Evolutionary conservation across 306 rosid species (phyloP).

Genomic region (Lathyrus aphaca): DNA sequence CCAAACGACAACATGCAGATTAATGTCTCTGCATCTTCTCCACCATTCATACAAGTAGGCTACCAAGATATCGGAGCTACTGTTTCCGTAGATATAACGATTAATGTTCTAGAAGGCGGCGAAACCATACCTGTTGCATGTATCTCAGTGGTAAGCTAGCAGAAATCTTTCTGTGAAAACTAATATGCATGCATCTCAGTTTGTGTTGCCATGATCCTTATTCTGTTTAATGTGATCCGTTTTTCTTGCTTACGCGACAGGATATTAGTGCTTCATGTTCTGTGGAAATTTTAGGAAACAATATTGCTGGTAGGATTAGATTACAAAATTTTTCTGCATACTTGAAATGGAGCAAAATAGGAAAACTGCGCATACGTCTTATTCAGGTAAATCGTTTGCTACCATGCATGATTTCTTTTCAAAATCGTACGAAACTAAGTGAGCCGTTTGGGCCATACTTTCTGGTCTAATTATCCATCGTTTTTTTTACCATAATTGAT

Average conservation of each 20-base stretch:
- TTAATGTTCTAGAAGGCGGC: constrained; percentile 57
- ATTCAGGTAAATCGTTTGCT: constrained; percentile 57
- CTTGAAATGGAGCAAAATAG: constrained; percentile 91
- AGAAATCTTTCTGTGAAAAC: constrained; percentile 4
- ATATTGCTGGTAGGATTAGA: constrained; percentile 53
- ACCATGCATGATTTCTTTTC: neutral
- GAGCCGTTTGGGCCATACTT: neutral
- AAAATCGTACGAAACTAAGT: constrained; percentile 5
- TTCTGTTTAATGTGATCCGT: constrained; percentile 18
- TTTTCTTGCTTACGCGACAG: constrained; percentile 50
- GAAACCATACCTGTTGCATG: constrained; percentile 73
- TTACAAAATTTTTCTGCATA: constrained; percentile 52
- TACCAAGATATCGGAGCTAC: constrained; percentile 49
- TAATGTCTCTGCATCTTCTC: constrained; percentile 66
- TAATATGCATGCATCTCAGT: neutral
- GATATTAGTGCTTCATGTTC: constrained; percentile 63
- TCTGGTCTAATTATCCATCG: constrained; percentile 18
- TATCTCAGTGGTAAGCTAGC: constrained; percentile 71
- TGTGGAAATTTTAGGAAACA: constrained; percentile 54
- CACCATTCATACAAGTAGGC: constrained; percentile 59
- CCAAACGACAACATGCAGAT: constrained; percentile 72
- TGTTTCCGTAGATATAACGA: constrained; percentile 55
- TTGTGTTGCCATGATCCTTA: constrained; percentile 1
- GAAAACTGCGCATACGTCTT: constrained; percentile 60
- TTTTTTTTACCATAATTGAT: neutral